A percentile compares a stretch with the other conserved stretches of the same genome.
Evolutionary conservation across 768 basidiomycete genomes (phyloP).

Genomic region (Lanmaoa pseudosensibilis): DNA sequence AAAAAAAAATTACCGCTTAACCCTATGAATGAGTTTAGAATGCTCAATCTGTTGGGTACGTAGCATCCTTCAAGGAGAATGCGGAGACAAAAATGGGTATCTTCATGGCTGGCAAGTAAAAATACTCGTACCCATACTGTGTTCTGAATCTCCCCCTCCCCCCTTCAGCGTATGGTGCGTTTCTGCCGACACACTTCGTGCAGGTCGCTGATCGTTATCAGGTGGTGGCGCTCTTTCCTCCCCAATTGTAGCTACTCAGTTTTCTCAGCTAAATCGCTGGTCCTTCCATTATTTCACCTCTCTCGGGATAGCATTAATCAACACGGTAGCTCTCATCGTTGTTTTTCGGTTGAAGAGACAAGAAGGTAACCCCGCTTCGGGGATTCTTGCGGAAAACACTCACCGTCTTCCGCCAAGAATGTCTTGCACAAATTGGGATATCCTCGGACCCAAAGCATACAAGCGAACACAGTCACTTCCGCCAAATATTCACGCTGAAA

Average conservation of each 20-base stretch:
- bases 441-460: conserved; percentile 20
- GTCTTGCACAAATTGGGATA: conserved; percentile 38
- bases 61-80: conserved; percentile 58
- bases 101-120: conserved; percentile 46
- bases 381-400: neutral
- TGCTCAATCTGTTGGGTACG: conserved; percentile 71
- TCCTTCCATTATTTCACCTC: conserved; percentile 49
- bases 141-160: neutral
- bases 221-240: conserved; percentile 50
- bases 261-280: conserved; percentile 40
- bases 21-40: conserved; percentile 42
- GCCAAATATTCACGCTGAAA: conserved; percentile 44
- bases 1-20: neutral
- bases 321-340: conserved; percentile 46
- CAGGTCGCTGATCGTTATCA: conserved; percentile 11
- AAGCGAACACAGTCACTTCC: conserved; percentile 40
- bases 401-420: conserved; percentile 29
- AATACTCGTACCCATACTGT: too few relatives aligned
- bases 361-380: conserved; percentile 46
- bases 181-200: neutral
- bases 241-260: conserved; percentile 56
- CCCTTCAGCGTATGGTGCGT: conserved; percentile 14
- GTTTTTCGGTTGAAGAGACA: conserved; percentile 69
- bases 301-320: conserved; percentile 61
- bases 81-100: conserved; percentile 67